Conservation (phyloP, 2,329 filamentous ascomycete genomes). For the Claviceps sp. region DNA sequence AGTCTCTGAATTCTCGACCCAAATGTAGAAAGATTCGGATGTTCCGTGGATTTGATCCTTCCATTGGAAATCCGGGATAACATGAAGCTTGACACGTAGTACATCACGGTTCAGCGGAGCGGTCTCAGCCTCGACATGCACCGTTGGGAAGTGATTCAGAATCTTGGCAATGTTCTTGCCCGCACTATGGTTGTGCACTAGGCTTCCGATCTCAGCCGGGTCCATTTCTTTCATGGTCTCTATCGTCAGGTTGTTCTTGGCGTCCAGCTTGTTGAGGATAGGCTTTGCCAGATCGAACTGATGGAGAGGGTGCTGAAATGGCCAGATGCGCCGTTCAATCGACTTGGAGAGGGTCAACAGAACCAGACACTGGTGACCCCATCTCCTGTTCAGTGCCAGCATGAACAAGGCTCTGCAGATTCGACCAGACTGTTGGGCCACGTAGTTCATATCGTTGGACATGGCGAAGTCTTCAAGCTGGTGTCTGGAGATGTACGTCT, state of each 20-base stretch:
- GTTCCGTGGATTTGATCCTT: conserved; percentile 87
- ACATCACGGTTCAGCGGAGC: conserved; percentile 92
- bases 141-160: conserved; percentile 80
- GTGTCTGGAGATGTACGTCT: conserved; percentile 82
- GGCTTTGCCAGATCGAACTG: conserved; percentile 86
- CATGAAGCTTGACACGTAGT: conserved; percentile 71
- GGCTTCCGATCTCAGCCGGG: conserved; percentile 68
- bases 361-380: conserved; percentile 91
- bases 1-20: conserved; percentile 97
- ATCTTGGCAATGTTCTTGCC: conserved; percentile 71
- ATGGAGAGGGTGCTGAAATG: conserved; percentile 84
- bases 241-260: conserved; percentile 64
- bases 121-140: conserved; percentile 85
- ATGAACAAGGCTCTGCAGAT: conserved; percentile 94
- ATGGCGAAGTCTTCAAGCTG: conserved; percentile 89
- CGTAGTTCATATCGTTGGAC: conserved; percentile 82
- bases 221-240: conserved; percentile 91
- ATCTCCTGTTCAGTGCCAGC: conserved; percentile 88
- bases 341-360: conserved; percentile 88
- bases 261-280: conserved; percentile 71
- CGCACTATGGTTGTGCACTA: conserved; percentile 85
- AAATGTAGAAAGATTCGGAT: conserved; percentile 95
- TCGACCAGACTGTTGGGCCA: conserved; percentile 87
- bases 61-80: conserved; percentile 87
- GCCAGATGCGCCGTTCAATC: conserved; percentile 92